Base-by-base conservation (phyloP, 768 basidiomycete genomes). In the Rhizopogon roseolus region DNA sequence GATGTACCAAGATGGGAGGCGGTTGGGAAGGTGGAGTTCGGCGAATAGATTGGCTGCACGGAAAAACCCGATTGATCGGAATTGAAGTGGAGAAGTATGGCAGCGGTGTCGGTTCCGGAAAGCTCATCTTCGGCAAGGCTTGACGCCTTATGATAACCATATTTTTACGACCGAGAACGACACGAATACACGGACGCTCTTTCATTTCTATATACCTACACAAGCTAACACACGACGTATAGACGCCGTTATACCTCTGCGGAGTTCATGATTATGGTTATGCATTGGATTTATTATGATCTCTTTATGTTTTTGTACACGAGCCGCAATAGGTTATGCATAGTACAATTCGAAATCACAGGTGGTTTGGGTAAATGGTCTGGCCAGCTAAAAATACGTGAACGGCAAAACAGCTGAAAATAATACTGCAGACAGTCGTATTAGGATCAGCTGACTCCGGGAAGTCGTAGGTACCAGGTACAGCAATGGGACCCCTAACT, bases 11-110 rank as follows among this genome's bases (percentile, higher is more conserved):
- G 58, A 75, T 79, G 84, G 84, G 83, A 27, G 84, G 80, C 2
- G 84, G 82, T 11, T 85, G 84, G 84, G 82, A 85, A 27, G 75
- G 76, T 17, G 86, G 86, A n/a, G 81, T 88, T 28, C 76, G 83
- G 43, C 71, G 86, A 48, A 65, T 87, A 13, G 86, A 88, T 68
- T 86, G 81, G 77, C 71, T 88, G 42, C 81, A 81, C 17, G 75
- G 78, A 32, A 85, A 82, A 62, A 84, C 81, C 32, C 69, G 73
- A 43, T 63, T 88, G 37, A 72, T 82, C 32, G 86, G 86, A 25
- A 74, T 88, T 56, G 83, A 85, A 61, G 74, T 84, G 54, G 76
- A 78, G 61, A 81, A 76, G 56, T 68, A 71, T 44, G 61, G 66
- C 7, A 64, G 69, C 28, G 66, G 65, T n/a, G 64, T 65, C 39